These are phyloP conservation scores for Dispira parvispora DNA, from an alignment of 192 early-diverging fungal species.

Conservation along the genomic window DNA sequence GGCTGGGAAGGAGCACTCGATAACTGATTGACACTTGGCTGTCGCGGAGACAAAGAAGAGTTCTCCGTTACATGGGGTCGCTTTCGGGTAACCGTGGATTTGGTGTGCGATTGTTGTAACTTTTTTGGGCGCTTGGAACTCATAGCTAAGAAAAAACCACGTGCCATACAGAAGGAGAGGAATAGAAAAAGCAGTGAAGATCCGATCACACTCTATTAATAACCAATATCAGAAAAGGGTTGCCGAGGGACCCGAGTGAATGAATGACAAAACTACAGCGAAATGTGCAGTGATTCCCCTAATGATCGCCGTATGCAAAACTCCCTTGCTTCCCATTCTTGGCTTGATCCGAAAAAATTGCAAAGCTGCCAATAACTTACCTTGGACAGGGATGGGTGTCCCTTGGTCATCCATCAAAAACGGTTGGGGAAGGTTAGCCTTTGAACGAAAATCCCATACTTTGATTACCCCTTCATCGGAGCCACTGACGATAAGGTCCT, in stretches of 20 bases:
- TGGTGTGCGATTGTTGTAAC: not conserved
- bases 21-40: not conserved
- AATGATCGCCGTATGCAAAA: not conserved
- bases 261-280: not conserved
- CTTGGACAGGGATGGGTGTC: not conserved
- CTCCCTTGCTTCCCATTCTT: not conserved
- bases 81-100: not conserved
- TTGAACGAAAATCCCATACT: not conserved
- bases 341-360: not conserved
- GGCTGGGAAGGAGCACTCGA: not conserved
- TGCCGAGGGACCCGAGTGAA: not conserved
- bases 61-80: not conserved
- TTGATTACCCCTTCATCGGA: conserved; percentile 5
- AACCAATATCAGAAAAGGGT: not conserved
- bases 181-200: no score
- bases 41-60: not conserved
- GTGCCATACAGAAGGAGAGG: not conserved
- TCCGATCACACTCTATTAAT: no score
- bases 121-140: not conserved
- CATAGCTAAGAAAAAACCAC: not conserved
- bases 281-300: not conserved
- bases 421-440: not conserved
- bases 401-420: not conserved
- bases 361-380: not conserved
- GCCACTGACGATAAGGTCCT: not conserved